Conservation (phyloP, 805 yeast species). For the Candida rishiriensis region DNA sequence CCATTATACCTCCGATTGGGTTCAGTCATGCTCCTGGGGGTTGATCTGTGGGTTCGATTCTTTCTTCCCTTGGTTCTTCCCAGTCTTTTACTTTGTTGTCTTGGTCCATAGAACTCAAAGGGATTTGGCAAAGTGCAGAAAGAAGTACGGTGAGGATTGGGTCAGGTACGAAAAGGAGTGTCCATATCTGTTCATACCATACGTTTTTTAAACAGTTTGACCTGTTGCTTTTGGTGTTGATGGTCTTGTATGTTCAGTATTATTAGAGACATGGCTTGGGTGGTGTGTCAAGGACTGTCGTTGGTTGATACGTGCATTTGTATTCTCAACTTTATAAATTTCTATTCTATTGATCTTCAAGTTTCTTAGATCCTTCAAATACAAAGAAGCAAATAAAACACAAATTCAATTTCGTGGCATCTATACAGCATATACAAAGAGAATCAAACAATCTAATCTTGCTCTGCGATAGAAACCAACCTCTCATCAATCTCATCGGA, state of each 20-base stretch:
- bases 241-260: too few relatives aligned
- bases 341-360: too few relatives aligned
- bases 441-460: slow-evolving; percentile 54
- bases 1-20: slow-evolving; percentile 92
- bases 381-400: not conserved
- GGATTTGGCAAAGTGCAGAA: slow-evolving; percentile 78
- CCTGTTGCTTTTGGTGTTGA: too few relatives aligned
- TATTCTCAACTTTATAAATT: too few relatives aligned
- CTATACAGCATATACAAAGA: not conserved
- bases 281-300: too few relatives aligned
- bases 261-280: too few relatives aligned
- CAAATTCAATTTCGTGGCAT: not conserved
- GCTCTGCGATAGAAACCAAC: slow-evolving; percentile 91
- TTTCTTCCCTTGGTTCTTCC: slow-evolving; percentile 95
- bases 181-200: slow-evolving; percentile 91
- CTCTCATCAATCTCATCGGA: slow-evolving; percentile 93
- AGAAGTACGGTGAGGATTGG: slow-evolving; percentile 95
- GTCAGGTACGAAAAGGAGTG: slow-evolving; percentile 77
- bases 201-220: slow-evolving; percentile 46
- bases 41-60: slow-evolving; percentile 83
- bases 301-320: too few relatives aligned
- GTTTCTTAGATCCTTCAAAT: not conserved
- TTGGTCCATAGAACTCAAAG: slow-evolving; percentile 85
- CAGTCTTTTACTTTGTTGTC: slow-evolving; percentile 81
- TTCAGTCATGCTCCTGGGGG: slow-evolving; percentile 88